Evolutionary conservation across 1,284 basidiomycete genomes (phyloP), one percentile per base, ranked within the genome.

Genomic region (Omphalotus olearius): DNA sequence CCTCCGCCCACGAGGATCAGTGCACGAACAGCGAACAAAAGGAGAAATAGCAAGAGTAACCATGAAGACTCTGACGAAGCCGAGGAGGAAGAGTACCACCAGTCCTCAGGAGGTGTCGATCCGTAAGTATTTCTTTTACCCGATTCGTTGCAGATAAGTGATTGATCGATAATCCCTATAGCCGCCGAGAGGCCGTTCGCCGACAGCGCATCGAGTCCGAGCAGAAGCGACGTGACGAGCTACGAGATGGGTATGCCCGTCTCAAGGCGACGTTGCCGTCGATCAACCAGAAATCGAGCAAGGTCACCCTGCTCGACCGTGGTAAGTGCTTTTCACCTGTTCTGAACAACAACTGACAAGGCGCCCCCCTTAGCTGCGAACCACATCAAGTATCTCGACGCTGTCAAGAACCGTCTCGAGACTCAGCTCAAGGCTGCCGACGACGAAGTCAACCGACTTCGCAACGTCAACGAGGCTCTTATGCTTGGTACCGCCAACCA

Each of bases 271-370:
- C 83, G 49, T 82, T 94, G 56, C 91, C 91, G 20, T 74, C 83
- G 51, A 88, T 86, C 45, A 91, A 89, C 73, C 90, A 93, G 77
- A 89, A 92, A 75, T 83, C 85, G 14, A 90, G 86, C 79, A 93
- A 94, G 73, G 85, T 91, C 49, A 87, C 82, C 55, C 74, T 93
- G 53, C 80, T 94, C 61, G 91, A 93, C 64, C 83, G 91, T 62
- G 84, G 85, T 85, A 64, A 52, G 82, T 75, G n/a, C 45, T 50
- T 45, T 40, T 23, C 23, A 2, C 25, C 51, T 46, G 44, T 57
- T 50, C n/a, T 54, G 6, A 17, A n/a, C 4, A 18, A 45, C 53
- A 37, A 41, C 52, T 47, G 35, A 54, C 54, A 30, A 5, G 53
- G 48, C 45, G 62, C 58, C 30, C 51, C 50, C 54, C 44, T 26